Evolutionary conservation across 1,139 yeast genomes (phyloP).

Genomic region (Hemisphaericaspora subhashii): DNA sequence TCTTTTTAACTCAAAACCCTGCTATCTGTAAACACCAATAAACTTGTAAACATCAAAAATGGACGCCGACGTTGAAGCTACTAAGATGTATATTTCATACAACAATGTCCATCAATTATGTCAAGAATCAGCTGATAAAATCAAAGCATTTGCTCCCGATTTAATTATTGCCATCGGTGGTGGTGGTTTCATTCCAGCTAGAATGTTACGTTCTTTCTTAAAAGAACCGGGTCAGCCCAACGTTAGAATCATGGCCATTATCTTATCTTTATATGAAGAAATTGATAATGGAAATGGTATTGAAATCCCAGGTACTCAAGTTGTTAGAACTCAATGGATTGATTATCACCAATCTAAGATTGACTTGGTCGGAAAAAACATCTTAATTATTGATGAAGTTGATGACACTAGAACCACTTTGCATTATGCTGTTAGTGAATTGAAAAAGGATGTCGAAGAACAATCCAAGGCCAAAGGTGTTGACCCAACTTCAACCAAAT

Average conservation of each 20-base stretch:
- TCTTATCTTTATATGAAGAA: constrained; percentile 86
- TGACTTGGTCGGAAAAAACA: constrained; percentile 75
- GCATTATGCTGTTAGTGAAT: constrained; percentile 86
- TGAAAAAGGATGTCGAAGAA: constrained; percentile 74
- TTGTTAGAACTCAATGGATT: constrained; percentile 93
- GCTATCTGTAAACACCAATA: constrained; percentile 3
- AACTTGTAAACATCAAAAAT: constrained; percentile 15
- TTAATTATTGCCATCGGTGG: constrained; percentile 90
- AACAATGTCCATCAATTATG: constrained; percentile 92
- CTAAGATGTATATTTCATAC: constrained; percentile 82
- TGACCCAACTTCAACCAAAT: constrained; percentile 60
- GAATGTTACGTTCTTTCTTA: constrained; percentile 87
- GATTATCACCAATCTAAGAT: constrained; percentile 70
- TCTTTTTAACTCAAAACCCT: constrained; percentile 8
- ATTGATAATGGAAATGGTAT: constrained; percentile 53
- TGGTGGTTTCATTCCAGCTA: constrained; percentile 95
- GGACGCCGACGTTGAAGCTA: constrained; percentile 37
- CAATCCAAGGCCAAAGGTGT: constrained; percentile 53
- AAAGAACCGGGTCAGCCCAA: constrained; percentile 85
- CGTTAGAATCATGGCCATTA: constrained; percentile 92
- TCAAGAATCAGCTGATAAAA: constrained; percentile 74
- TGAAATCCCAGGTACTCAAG: constrained; percentile 79
- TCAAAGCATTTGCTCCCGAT: constrained; percentile 76
- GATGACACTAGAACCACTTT: constrained; percentile 95
- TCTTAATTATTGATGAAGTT: constrained; percentile 88